Conservation (phyloP, 352 stramenopile species). For the Chloridella minuta region DNA sequence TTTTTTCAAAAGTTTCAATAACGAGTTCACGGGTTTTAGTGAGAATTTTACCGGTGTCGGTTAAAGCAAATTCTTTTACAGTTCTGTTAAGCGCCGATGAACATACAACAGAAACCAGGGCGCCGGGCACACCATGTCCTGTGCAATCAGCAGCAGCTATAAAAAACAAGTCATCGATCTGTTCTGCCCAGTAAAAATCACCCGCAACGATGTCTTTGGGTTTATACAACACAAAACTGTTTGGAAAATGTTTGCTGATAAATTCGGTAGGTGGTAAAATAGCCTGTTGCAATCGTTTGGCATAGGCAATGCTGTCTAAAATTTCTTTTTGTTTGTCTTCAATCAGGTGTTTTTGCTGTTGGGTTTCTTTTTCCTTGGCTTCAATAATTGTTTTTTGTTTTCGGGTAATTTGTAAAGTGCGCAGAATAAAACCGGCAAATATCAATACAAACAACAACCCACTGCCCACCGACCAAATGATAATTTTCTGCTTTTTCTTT, state of each 20-base stretch:
- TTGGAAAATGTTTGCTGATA: not conserved
- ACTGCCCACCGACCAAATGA: no score
- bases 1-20: not conserved
- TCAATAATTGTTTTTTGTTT: not conserved
- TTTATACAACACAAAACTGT: not conserved
- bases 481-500: no score
- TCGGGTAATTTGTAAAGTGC: not conserved
- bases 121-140: not conserved
- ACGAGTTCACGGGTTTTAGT: not conserved
- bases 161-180: not conserved
- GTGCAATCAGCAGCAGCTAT: not conserved
- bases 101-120: not conserved
- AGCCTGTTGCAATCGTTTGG: not conserved
- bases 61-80: not conserved
- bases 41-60: not conserved
- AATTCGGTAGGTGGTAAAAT: not conserved
- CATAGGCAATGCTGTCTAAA: not conserved
- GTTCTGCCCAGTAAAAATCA: not conserved
- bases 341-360: not conserved
- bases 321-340: not conserved
- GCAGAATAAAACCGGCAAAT: not conserved
- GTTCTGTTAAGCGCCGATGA: not conserved
- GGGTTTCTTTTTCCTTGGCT: not conserved
- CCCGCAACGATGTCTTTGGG: not conserved
- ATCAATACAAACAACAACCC: no score